These are phyloP conservation scores for Metroxylon sagu DNA, from an alignment of 176 grass and related monocot genomes.

Conservation along the genomic window DNA sequence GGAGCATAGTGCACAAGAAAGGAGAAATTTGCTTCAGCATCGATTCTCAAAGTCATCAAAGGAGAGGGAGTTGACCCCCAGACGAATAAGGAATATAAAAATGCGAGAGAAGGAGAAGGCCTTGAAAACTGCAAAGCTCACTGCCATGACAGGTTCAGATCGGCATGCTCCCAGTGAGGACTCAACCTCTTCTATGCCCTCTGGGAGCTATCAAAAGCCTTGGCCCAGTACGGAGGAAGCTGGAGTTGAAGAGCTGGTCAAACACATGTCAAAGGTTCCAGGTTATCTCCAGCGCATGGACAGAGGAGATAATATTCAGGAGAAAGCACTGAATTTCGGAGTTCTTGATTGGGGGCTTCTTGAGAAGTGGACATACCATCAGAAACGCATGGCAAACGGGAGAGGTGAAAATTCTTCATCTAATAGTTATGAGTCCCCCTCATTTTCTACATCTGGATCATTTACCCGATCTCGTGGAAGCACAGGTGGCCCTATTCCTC, in stretches of 20 bases:
- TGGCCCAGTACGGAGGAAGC: conserved; percentile 55
- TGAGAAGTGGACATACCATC: conserved; percentile 64
- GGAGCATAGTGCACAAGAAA: conserved; percentile 21
- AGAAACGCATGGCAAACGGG: conserved; percentile 25
- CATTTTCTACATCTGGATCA: too few species aligned
- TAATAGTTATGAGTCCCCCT: too few species aligned
- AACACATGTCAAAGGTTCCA: conserved; percentile 90
- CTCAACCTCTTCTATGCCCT: conserved; percentile 13
- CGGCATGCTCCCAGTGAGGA: conserved; percentile 16
- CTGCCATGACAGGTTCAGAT: conserved; percentile 14
- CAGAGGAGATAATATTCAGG: conserved; percentile 44
- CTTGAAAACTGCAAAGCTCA: conserved; percentile 46
- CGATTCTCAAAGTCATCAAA: conserved; percentile 32
- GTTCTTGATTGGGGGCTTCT: conserved; percentile 88
- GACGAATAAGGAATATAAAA: conserved; percentile 33
- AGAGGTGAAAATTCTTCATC: too few species aligned
- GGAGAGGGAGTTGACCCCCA: conserved; percentile 18
- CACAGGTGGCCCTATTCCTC: conserved; percentile 40
- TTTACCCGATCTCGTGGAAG: conserved; percentile 26
- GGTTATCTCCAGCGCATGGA: conserved; percentile 60
- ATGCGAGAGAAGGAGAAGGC: conserved; percentile 54
- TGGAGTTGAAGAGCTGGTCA: conserved; percentile 75
- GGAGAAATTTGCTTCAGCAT: conserved; percentile 28
- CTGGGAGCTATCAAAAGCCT: conserved; percentile 64
- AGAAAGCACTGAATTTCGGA: conserved; percentile 77